These are phyloP conservation scores for Ganoderma meredithae DNA, from an alignment of 1,284 basidiomycete genomes.

Conservation along the genomic window DNA sequence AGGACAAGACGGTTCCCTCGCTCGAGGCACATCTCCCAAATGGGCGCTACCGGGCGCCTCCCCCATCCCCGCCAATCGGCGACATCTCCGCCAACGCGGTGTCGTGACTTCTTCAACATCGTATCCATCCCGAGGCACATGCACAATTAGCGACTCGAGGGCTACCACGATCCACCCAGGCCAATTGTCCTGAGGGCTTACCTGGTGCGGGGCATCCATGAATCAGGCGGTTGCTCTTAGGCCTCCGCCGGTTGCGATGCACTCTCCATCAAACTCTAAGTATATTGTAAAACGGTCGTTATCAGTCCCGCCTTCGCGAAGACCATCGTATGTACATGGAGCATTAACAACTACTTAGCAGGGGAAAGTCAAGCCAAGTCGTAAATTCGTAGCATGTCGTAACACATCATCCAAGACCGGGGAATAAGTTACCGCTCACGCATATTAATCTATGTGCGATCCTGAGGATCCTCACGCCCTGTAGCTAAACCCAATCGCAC, in stretches of 20 bases:
- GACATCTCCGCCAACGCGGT: constrained; percentile 19
- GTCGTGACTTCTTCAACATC: constrained; percentile 24
- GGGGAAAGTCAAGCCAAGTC: background rate
- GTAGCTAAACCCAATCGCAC: background rate
- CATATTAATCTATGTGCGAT: background rate
- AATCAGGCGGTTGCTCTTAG: background rate
- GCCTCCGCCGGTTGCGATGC: background rate
- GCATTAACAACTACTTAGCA: too few species aligned
- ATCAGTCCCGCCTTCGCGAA: background rate
- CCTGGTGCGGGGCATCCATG: background rate
- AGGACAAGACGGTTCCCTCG: constrained; percentile 18
- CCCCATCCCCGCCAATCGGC: background rate
- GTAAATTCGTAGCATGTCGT: background rate
- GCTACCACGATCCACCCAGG: background rate
- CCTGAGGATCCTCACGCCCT: background rate
- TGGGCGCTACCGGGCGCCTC: constrained; percentile 15
- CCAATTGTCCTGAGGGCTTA: background rate
- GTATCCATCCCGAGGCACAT: background rate
- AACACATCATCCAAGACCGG: background rate
- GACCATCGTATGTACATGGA: background rate
- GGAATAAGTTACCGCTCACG: background rate
- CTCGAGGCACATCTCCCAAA: constrained; percentile 18
- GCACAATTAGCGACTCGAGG: background rate
- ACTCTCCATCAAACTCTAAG: background rate
- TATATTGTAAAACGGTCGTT: background rate